Evolutionary conservation across 192 early-diverging fungal species (phyloP), one percentile per base, ranked within the genome.

Genomic region (Coemansia sp.): DNA sequence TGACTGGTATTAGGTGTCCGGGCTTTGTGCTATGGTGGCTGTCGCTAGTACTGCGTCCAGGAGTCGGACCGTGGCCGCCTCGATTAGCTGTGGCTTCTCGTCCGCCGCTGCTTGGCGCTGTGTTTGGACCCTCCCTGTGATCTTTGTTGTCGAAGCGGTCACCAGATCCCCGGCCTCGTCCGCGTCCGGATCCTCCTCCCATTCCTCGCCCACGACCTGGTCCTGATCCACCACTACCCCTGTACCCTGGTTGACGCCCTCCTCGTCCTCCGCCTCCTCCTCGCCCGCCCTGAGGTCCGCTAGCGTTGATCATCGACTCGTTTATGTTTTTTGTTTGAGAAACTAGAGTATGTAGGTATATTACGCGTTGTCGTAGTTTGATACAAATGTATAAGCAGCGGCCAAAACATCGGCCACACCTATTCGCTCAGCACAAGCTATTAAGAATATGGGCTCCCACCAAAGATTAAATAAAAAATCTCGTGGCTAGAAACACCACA

Each of bases 1-100:
- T 75, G 4, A 84, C 62, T 3, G 81, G 67, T 1, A 84, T 63
- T 5, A 84, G 66, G 22, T 57, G 54, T 0, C 24, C 54, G 29
- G 54, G 54, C 54, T 57, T 57, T 31, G 54, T 29, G 54, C 54
- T 29, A 12, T 57, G 54, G 54, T 5, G 27, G 27, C 13, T 57
- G 54, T 57, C 54, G 27, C 54, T 29, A 57, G 54, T 24, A 12
- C 54, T 29, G 13, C 54, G 54, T 13, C 54, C 54, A 57, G 47
- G n/a, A 18, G 20, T 51, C 20, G 20, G 18, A 20, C 47, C n/a
- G 4, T 57, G 54, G 13, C 24, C 27, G 24, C 15, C 33, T 29
- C 54, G 54, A 15, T 31, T 57, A 12, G 10, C 31, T 57, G 54
- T 4, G 27, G 54, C 18, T 6, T 47, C 44, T 47, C 44, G 44